phyloP scores from a whole-genome alignment of 352 stramenopile species.

The Sclerospora graminicola region DNA sequence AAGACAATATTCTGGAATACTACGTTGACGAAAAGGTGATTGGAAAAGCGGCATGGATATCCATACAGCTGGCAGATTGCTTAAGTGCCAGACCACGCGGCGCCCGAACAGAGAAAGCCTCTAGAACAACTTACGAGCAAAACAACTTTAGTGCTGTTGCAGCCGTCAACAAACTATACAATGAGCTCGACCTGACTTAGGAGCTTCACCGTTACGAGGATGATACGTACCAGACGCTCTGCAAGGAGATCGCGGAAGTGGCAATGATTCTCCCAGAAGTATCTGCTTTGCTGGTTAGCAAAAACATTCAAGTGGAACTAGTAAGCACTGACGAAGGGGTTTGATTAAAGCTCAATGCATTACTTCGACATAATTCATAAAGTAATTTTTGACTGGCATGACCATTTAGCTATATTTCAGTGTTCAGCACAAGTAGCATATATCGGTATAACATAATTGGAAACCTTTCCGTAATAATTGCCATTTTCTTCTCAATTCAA shows the following conservation, averaged over 20 bases:
- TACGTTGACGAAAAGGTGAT: conserved; percentile 91
- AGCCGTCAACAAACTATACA: conserved; percentile 93
- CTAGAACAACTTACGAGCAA: conserved; percentile 91
- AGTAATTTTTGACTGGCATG: neutral
- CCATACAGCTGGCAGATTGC: conserved; percentile 98
- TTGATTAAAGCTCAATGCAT: neutral
- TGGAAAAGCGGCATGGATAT: conserved; percentile 96
- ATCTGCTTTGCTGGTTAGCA: conserved; percentile 90
- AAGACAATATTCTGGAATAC: conserved; percentile 99
- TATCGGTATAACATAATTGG: conserved; percentile 80
- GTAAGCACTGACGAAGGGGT: conserved; percentile 29
- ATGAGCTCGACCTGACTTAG: conserved; percentile 80
- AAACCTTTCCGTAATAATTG: conserved; percentile 88
- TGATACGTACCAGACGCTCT: conserved; percentile 80
- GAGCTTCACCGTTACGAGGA: conserved; percentile 93
- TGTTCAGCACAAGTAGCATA: neutral
- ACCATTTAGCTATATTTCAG: neutral
- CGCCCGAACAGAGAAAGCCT: conserved; percentile 56
- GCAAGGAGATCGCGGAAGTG: conserved; percentile 68
- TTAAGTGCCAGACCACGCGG: conserved; percentile 83
- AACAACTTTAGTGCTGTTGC: conserved; percentile 65
- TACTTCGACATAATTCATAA: neutral
- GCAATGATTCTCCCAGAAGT: conserved; percentile 85
- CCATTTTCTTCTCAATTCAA: too few species aligned
- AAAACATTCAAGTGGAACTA: conserved; percentile 97